These are phyloP conservation scores for Capronia coronata DNA, from an alignment of 2,329 filamentous ascomycete species.

Conservation along the genomic window DNA sequence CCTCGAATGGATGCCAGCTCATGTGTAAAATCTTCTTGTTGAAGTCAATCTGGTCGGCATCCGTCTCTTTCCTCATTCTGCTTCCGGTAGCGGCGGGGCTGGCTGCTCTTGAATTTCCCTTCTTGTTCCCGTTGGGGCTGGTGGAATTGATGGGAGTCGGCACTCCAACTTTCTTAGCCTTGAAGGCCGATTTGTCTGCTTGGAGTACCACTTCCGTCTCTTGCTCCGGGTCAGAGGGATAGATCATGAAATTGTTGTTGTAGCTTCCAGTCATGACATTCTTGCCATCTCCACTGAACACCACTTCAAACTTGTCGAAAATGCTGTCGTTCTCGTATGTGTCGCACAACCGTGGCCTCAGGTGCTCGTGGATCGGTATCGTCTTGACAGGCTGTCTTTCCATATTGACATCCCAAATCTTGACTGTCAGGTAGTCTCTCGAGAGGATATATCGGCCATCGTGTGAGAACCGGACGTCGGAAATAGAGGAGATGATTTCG, in stretches of 20 bases:
- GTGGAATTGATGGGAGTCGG: constrained; percentile 91
- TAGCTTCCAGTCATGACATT: constrained; percentile 99
- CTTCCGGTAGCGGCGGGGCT: constrained; percentile 75
- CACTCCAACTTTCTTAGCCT: constrained; percentile 98
- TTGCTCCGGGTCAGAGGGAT: constrained; percentile 89
- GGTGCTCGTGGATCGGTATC: constrained; percentile 96
- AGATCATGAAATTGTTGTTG: constrained; percentile 99
- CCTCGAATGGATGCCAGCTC: constrained; percentile 99
- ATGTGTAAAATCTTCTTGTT: constrained; percentile 99
- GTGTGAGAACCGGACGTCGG: constrained; percentile 93
- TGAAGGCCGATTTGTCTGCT: constrained; percentile 98
- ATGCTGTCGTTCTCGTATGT: constrained; percentile 99
- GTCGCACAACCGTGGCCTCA: constrained; percentile 87
- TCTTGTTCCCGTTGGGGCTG: constrained; percentile 68
- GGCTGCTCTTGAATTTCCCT: constrained; percentile 76
- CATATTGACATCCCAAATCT: constrained; percentile 99
- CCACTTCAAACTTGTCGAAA: constrained; percentile 99
- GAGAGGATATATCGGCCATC: constrained; percentile 97
- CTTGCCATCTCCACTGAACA: constrained; percentile 95
- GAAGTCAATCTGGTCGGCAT: constrained; percentile 98
- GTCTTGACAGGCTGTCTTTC: constrained; percentile 96
- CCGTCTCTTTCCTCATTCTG: constrained; percentile 97
- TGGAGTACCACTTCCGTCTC: constrained; percentile 96
- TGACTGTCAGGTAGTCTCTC: constrained; percentile 95
- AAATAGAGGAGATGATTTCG: constrained; percentile 98